Base-by-base conservation (phyloP, 345 rosid species). In the Salix udensis region DNA sequence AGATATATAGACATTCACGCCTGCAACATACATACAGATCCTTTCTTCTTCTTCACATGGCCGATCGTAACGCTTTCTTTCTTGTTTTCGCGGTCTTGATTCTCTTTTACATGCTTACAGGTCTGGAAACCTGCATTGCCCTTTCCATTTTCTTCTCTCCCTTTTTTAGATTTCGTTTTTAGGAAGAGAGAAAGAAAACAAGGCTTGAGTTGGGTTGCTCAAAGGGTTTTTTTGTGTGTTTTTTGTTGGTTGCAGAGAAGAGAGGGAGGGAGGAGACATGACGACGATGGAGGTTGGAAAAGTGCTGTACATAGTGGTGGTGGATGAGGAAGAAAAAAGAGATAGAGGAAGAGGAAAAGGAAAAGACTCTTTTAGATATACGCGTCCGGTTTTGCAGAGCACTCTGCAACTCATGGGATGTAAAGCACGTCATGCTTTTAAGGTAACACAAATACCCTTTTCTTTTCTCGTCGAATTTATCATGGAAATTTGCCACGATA, bases 331-430 rank as follows among this genome's bases (percentile, higher is more conserved):
- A 2, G 89, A 78, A 34, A 86, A 71, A 78, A 75, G 44, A 71
- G 74, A 70, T 85, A 76, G 48, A 16, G 84, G 74, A 4, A 87
- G 46, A 73, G 72, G 65, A 85, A 76, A 58, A n/a, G 84, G 75
- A 5, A 87, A 80, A 76, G 91, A 82, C 65, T 90, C 98, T 71
- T 96, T 92, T 64, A 84, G 97, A 12, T 96, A 92, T 69, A 89
- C 98, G 75, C 96, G 98, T 73, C 83, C 98, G 46, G 93, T 92
- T 87, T 83, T 96, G 79, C 99, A 93, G 84, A 91, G 96, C 58
- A 88, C 97, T 81, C 93, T 96, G 75, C 98, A 93, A 81, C 92
- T 96, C 58, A 96, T 96, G 93, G 99, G 98, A 31, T 96, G 99
- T 84, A 96, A 96, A 83, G 88, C 99, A 15, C 94, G 97, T 44